phyloP scores from a whole-genome alignment of 2,329 filamentous ascomycete species.

The Aspergillus neoniger region DNA sequence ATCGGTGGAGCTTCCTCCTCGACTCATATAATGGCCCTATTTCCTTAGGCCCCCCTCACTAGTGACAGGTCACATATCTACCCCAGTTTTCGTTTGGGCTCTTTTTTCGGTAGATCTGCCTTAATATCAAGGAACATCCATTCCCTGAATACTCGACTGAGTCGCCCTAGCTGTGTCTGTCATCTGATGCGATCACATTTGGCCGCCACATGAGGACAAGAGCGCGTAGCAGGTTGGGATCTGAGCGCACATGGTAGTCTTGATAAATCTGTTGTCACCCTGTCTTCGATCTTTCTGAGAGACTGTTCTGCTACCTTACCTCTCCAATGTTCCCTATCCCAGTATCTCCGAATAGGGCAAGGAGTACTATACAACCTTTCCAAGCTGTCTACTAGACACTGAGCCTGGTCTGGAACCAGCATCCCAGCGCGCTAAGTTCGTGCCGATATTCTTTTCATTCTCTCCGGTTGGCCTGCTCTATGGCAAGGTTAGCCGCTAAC shows the following conservation, averaged over 20 bases:
- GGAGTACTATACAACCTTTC: not conserved
- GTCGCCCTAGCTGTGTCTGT: conserved; percentile 2
- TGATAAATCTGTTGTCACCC: not conserved
- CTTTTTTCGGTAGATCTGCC: not conserved
- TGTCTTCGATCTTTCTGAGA: not conserved
- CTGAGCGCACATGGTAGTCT: conserved; percentile 1
- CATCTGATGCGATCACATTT: conserved; percentile 29
- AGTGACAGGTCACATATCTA: not conserved
- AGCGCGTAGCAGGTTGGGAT: not conserved
- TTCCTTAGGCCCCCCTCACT: not conserved
- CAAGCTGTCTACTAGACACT: not conserved
- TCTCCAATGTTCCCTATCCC: not conserved
- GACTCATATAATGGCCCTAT: not conserved
- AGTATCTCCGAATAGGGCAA: not conserved
- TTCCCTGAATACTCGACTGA: not conserved
- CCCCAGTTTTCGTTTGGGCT: not conserved
- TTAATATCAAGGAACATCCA: not conserved
- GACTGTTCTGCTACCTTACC: not conserved
- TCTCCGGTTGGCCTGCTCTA: not conserved
- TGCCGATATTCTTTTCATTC: not conserved
- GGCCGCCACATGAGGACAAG: conserved; percentile 9
- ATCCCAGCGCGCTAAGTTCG: not conserved
- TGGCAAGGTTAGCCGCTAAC: not conserved
- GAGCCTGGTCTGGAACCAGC: not conserved
- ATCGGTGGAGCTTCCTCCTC: not conserved